These are phyloP conservation scores for Ophiostoma populinum DNA, from an alignment of 2,329 filamentous ascomycete species.

Conservation along the genomic window DNA sequence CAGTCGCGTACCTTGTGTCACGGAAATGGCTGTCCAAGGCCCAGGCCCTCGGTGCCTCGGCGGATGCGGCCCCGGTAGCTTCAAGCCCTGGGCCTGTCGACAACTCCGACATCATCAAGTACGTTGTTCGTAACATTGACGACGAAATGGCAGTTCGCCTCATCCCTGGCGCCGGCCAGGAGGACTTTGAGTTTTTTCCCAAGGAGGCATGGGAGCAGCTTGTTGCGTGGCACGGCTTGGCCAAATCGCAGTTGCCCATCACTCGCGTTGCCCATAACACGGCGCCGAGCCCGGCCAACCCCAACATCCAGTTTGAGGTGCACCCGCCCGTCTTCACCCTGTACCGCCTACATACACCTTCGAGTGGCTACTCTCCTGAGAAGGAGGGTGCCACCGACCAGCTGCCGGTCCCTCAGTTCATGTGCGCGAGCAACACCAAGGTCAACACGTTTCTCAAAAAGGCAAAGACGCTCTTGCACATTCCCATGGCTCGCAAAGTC, in stretches of 20 bases:
- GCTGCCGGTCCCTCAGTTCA: conserved; percentile 44
- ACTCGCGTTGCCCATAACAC: conserved; percentile 65
- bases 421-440: conserved; percentile 52
- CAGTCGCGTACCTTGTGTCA: conserved; percentile 63
- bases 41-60: conserved; percentile 37
- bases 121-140: conserved; percentile 33
- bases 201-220: conserved; percentile 68
- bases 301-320: conserved; percentile 66
- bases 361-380: conserved; percentile 37
- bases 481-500: conserved; percentile 56
- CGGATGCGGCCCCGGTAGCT: conserved; percentile 10
- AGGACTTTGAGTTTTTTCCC: conserved; percentile 63
- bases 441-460: conserved; percentile 62
- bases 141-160: conserved; percentile 52
- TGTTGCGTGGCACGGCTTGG: conserved; percentile 65
- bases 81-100: conserved; percentile 56
- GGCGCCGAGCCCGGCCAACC: conserved; percentile 33
- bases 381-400: conserved; percentile 43
- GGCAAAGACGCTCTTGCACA: conserved; percentile 49
- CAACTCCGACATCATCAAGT: conserved; percentile 64
- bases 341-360: conserved; percentile 54
- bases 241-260: conserved; percentile 52
- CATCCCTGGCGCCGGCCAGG: conserved; percentile 47
- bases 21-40: conserved; percentile 63
- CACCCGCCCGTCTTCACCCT: conserved; percentile 74